Conservation (phyloP, 345 rosid genomes). For the Eucalyptus regnans region DNA sequence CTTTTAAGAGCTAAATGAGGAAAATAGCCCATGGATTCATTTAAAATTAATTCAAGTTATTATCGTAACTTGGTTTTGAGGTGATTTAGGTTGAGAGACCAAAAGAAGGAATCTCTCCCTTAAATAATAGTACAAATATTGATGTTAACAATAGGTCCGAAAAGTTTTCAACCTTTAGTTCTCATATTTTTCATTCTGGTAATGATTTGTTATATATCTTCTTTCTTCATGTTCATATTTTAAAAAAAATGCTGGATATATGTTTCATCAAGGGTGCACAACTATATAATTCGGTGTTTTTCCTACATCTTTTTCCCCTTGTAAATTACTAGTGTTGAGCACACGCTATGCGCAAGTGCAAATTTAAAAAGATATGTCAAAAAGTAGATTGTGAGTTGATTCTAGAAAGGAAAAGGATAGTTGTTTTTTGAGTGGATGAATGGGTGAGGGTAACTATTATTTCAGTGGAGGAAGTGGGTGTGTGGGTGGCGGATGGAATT, state of each 20-base stretch:
- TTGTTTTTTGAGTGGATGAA: neutral
- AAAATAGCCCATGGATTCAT: neutral
- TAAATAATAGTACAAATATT: neutral
- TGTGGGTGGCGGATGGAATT: neutral
- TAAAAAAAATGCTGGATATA: neutral
- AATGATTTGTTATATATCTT: neutral
- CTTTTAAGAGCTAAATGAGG: neutral
- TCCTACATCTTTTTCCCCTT: neutral
- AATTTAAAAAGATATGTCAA: neutral
- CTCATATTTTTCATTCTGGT: neutral
- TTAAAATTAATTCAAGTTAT: neutral
- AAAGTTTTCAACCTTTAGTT: neutral
- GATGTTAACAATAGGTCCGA: neutral
- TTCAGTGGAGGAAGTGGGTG: neutral
- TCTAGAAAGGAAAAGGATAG: neutral
- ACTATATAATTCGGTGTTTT: neutral
- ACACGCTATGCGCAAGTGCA: neutral
- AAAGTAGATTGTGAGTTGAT: neutral
- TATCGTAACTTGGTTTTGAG: neutral
- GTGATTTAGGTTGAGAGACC: neutral
- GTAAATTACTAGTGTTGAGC: neutral
- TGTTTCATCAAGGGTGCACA: neutral
- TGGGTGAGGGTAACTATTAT: neutral
- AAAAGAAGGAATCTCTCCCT: neutral
- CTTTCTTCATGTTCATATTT: neutral